Conservation (phyloP, 2,329 filamentous ascomycete species). For the Fonsecaea nubica region DNA sequence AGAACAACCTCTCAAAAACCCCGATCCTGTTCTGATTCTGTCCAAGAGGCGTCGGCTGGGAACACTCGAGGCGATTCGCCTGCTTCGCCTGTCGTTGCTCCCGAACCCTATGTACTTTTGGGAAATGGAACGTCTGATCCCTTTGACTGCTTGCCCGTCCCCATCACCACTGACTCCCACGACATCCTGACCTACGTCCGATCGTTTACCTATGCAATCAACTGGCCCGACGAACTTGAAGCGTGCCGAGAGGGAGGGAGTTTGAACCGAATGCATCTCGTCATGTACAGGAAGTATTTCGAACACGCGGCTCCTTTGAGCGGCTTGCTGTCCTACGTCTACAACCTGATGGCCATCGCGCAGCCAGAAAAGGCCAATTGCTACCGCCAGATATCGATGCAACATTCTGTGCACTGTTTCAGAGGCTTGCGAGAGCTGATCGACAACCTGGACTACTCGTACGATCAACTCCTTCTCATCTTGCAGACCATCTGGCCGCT, state of each 20-base stretch:
- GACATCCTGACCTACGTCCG: constrained; percentile 10
- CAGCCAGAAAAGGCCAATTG: constrained; percentile 8
- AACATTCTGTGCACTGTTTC: constrained; percentile 15
- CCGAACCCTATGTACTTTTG: not conserved
- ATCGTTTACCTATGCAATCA: constrained; percentile 14
- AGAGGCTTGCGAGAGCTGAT: constrained; percentile 10
- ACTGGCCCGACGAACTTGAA: constrained; percentile 17
- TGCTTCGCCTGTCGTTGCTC: not conserved
- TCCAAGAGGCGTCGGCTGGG: not conserved
- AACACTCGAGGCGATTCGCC: not conserved
- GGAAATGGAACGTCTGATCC: constrained; percentile 5
- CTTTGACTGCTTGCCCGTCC: constrained; percentile 8
- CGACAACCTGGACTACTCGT: constrained; percentile 6
- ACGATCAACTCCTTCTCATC: constrained; percentile 14
- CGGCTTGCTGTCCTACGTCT: constrained; percentile 14
- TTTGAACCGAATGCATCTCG: not conserved
- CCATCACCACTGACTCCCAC: constrained; percentile 10
- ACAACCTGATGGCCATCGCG: constrained; percentile 18
- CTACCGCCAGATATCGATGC: constrained; percentile 13
- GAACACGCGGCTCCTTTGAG: constrained; percentile 10
- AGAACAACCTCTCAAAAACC: not conserved
- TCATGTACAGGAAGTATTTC: constrained; percentile 14
- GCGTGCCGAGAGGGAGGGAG: constrained; percentile 13
- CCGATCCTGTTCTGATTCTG: not conserved
- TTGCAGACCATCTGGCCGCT: constrained; percentile 19